phyloP scores from a whole-genome alignment of 352 stramenopile species.

The Phytopythium helicoides region DNA sequence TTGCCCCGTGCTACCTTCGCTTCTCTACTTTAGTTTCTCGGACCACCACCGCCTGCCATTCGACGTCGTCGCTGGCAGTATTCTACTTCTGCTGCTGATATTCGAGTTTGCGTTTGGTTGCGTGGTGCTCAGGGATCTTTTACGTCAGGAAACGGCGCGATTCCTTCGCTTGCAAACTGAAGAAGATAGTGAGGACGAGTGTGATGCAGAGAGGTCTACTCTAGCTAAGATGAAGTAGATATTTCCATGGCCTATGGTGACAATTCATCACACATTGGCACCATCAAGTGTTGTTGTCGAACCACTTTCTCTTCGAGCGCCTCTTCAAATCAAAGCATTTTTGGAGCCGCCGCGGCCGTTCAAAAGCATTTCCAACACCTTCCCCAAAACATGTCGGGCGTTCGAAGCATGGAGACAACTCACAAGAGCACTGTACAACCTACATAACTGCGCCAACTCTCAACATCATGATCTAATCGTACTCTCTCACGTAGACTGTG shows the following conservation, averaged over 20 bases:
- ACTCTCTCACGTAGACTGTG: conserved; percentile 50
- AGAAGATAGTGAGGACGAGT: conserved; percentile 7
- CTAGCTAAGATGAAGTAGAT: conserved; percentile 11
- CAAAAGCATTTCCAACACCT: background rate
- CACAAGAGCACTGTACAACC: conserved; percentile 80
- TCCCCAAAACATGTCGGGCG: conserved; percentile 50
- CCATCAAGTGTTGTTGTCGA: background rate
- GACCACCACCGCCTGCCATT: conserved; percentile 50
- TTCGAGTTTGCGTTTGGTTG: conserved; percentile 34
- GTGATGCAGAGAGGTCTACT: too few species aligned
- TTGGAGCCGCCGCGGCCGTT: conserved; percentile 1
- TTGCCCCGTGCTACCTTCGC: conserved; percentile 50
- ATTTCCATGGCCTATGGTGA: background rate
- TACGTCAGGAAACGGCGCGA: conserved; percentile 54
- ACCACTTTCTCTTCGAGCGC: background rate
- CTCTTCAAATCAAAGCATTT: too few species aligned
- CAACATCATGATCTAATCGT: background rate
- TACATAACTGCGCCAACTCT: background rate
- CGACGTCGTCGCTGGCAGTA: conserved; percentile 32
- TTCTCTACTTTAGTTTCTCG: conserved; percentile 55
- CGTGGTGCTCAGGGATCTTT: conserved; percentile 45
- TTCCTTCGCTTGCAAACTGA: conserved; percentile 41
- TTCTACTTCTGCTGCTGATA: conserved; percentile 35
- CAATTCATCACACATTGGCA: background rate
- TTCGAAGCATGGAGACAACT: conserved; percentile 90